Base-by-base conservation (phyloP, 2,329 filamentous ascomycete species). In the Cladosporium colombiae region DNA sequence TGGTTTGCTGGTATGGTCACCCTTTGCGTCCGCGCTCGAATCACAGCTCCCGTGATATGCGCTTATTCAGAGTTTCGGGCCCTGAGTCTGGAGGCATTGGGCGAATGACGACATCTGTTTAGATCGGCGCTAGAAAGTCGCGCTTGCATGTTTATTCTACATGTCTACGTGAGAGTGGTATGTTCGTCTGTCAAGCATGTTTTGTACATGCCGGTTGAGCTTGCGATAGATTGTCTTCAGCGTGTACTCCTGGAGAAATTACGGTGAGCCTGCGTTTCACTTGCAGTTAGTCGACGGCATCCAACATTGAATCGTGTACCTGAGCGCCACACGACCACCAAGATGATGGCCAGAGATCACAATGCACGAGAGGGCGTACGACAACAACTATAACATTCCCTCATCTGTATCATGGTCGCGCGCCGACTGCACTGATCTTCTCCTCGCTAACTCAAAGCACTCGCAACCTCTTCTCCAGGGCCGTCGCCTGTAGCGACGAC, bases 401-500 rank as follows among this genome's bases (percentile, higher is more conserved):
- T 40, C 40, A 8, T 21, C 2, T 44, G 7, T 11, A 18, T 21
- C n/a, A 3, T n/a, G n/a, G n/a, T 46, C 40, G 40, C 10, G 11
- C n/a, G n/a, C 40, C 40, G n/a, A 5, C 3, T 8, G 10, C n/a
- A 23, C n/a, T n/a, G 37, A 6, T n/a, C 18, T 33, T 27, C 27
- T 29, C 25, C 8, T 21, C 27, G 1, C 52, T 33, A 27, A 21
- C 31, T 31, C 27, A 11, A 46, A 46, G 10, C 29, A 53, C 14
- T 3, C 23, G 5, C 50, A 55, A 55, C 29, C 52, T 55, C 64
- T 62, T 65, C 64, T 65, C 64, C 64, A 65, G 64, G 31, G 49
- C 60, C 46, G 11, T 53, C 31, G 46, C 31, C 81, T 86, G 85
- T 84, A 83, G 85, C 84, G 82, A 83, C 84, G 86, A 62, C 88